Conservation (phyloP, 2,329 filamentous ascomycete genomes). For the Fusarium oligoseptatum region DNA sequence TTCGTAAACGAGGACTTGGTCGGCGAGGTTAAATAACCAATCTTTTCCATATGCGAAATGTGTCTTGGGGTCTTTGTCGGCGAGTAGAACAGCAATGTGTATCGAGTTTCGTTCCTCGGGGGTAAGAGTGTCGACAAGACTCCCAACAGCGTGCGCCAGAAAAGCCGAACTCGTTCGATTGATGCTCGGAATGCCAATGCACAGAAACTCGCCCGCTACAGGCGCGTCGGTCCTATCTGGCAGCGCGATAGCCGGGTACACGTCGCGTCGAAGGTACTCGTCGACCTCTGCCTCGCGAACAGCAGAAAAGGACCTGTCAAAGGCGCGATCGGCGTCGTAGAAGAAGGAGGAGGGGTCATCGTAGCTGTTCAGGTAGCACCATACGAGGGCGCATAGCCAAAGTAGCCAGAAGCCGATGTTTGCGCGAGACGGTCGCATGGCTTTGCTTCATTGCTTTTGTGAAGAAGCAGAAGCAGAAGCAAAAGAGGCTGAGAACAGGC, state of each 20-base stretch:
- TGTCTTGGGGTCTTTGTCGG: conserved; percentile 48
- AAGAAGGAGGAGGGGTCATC: conserved; percentile 54
- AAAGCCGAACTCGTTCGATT: conserved; percentile 50
- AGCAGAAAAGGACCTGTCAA: conserved; percentile 45
- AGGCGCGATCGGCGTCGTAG: conserved; percentile 48
- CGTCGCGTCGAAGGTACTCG: conserved; percentile 34
- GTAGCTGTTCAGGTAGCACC: conserved; percentile 49
- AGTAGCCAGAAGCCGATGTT: conserved; percentile 50
- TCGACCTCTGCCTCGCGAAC: conserved; percentile 46
- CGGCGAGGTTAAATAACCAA: conserved; percentile 50
- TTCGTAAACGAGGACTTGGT: conserved; percentile 52
- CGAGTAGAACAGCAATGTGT: conserved; percentile 52
- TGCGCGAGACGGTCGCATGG: conserved; percentile 46
- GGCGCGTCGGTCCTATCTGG: conserved; percentile 18
- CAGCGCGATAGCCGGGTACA: conserved; percentile 20
- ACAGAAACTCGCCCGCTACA: conserved; percentile 39
- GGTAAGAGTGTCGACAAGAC: conserved; percentile 50
- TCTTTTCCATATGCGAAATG: conserved; percentile 50
- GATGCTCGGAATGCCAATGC: conserved; percentile 53
- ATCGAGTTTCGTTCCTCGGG: conserved; percentile 49
- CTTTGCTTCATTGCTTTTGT: conserved; percentile 38
- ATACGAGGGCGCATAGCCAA: conserved; percentile 46
- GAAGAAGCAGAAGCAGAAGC: background rate
- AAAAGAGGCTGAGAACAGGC: background rate
- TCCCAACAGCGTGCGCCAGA: conserved; percentile 48